Conservation (phyloP, 768 basidiomycete genomes). For the Suillus alpinus region DNA sequence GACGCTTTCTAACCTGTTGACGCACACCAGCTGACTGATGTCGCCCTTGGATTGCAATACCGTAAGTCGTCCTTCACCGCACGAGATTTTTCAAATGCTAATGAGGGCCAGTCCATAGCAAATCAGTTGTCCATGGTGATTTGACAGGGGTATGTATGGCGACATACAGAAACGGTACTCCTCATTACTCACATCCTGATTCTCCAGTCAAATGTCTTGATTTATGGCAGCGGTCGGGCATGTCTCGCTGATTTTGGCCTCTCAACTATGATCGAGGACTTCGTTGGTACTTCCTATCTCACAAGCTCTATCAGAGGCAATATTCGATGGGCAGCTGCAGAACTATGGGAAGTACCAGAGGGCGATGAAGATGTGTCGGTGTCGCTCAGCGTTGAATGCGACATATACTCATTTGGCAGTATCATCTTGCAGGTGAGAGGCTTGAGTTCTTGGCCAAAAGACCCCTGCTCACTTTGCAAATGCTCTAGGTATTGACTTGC, state of each 20-base stretch:
- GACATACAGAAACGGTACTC: not conserved
- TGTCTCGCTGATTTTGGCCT: conserved; percentile 33
- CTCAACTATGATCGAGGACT: conserved; percentile 16
- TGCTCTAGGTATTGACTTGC: conserved; percentile 3
- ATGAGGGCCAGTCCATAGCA: conserved; percentile 1
- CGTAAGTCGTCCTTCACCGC: not conserved
- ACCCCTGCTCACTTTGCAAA: not conserved
- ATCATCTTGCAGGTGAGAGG: conserved; percentile 7
- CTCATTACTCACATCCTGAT: not conserved
- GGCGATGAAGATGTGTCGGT: not conserved
- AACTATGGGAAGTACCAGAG: conserved; percentile 3
- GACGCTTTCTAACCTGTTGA: not conserved
- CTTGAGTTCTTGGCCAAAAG: not conserved
- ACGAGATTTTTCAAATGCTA: not conserved
- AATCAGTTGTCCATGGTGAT: conserved; percentile 4
- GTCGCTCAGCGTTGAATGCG: conserved; percentile 25
- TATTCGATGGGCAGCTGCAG: conserved; percentile 47
- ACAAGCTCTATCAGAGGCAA: conserved; percentile 36
- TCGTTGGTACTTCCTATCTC: conserved; percentile 26
- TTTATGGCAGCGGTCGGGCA: conserved; percentile 37
- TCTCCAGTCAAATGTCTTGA: conserved; percentile 21
- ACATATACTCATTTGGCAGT: conserved; percentile 42
- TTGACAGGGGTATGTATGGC: conserved; percentile 4
- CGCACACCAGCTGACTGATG: not conserved
- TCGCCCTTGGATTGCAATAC: not conserved